Evolutionary conservation across 441 rosid species (phyloP), one percentile per base, ranked within the genome.

Genomic region (Manihot esculenta): DNA sequence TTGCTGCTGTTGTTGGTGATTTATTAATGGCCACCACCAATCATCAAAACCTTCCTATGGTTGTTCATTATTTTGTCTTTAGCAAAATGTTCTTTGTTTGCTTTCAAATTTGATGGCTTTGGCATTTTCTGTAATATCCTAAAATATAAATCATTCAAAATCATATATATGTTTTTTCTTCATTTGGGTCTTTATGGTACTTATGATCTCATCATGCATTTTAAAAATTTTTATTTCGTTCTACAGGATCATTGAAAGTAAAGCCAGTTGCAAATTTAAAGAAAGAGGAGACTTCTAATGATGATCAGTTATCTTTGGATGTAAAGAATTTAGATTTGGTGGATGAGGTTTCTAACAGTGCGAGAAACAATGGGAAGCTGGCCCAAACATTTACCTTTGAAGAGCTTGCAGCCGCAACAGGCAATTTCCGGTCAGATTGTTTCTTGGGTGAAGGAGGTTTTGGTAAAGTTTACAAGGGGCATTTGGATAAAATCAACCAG

Each of bases 391-490:
- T 88, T 66, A 61, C 86, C 23, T 84, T 85, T 62, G 81, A 72
- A 38, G 88, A 87, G 64, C 87, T 90, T 12, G 75, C 72, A 0
- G 71, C 74, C 7, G 87, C 89, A 20, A 84, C 96, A 0, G 72
- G 72, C 0, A 83, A 83, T 77, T 90, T 88, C 54, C 80, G 79
- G 73, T 49, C 76, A 0, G 85, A 80, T 72, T 85, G 87, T 83
- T 87, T 83, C 68, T 62, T 90, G 66, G 96, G 93, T 20, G 90
- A 87, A 87, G 93, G 93, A 55, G 96, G 96, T 14, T 90, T 90
- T 47, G 93, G 93, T 14, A 90, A 83, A 82, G 96, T 88, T 45
- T 90, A 84, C 81, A 86, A 75, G 70, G 93, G 91, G n/a, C 27
- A 66, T 71, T 73, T 88, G 65, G 82, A 81, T 38, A 71, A 73